phyloP scores from a whole-genome alignment of 306 rosid species.

The Ochetophila trinervis region DNA sequence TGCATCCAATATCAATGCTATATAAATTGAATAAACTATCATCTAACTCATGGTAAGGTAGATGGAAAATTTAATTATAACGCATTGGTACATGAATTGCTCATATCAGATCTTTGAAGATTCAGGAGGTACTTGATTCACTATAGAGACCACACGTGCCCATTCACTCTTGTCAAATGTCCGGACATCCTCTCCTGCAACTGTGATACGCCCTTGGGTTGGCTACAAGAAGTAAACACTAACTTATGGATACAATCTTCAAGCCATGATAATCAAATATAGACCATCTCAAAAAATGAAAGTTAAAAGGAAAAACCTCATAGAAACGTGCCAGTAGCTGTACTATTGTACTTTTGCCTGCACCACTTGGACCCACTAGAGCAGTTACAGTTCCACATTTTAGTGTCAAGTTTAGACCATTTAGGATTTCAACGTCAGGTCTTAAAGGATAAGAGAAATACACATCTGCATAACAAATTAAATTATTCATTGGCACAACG shows the following conservation, averaged over 20 bases:
- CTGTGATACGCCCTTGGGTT: conserved; percentile 69
- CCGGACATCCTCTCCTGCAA: conserved; percentile 84
- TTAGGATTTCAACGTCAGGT: conserved; percentile 68
- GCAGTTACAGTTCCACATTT: conserved; percentile 93
- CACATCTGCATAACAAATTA: conserved; percentile 56
- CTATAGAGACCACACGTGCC: conserved; percentile 80
- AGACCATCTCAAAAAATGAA: conserved; percentile 16
- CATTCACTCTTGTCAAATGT: conserved; percentile 95
- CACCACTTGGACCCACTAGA: conserved; percentile 84
- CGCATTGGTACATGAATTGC: not conserved
- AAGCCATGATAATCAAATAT: conserved; percentile 16
- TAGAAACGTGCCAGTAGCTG: conserved; percentile 91
- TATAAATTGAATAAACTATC: not conserved
- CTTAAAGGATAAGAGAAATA: conserved; percentile 88
- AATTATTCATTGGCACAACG: conserved; percentile 18
- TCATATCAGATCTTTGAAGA: conserved; percentile 17
- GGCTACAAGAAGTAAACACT: conserved; percentile 55
- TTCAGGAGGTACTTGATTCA: conserved; percentile 64
- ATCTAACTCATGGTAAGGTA: not conserved
- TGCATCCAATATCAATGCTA: not conserved
- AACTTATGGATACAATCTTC: conserved; percentile 20
- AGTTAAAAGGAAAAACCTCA: conserved; percentile 58
- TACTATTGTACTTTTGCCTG: conserved; percentile 92
- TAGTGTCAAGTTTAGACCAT: conserved; percentile 63
- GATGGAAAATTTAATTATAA: not conserved